A percentile compares a stretch with the other conserved stretches of the same genome.
These are phyloP conservation scores for Penicillium freii DNA, from an alignment of 2,329 filamentous ascomycete species.

Conservation along the genomic window DNA sequence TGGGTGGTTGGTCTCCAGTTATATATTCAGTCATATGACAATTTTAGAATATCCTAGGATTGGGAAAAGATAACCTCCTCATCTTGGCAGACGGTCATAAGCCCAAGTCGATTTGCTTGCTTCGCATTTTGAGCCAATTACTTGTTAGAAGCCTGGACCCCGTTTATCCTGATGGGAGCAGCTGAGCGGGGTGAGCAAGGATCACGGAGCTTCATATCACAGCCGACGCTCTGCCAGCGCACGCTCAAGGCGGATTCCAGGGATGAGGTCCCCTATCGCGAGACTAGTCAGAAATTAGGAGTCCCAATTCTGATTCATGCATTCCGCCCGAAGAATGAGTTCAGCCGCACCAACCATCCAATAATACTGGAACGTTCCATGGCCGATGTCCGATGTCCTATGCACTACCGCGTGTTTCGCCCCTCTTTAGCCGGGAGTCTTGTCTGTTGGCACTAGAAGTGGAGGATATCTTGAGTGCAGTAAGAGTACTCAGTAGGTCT, in stretches of 20 bases:
- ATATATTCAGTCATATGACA: not conserved
- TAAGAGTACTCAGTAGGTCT: not conserved
- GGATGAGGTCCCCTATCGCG: not conserved
- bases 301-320: not conserved
- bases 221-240: not conserved
- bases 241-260: not conserved
- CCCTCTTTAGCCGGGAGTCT: too few relatives aligned
- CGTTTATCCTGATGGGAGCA: not conserved
- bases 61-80: not conserved
- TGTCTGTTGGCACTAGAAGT: not conserved
- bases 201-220: not conserved
- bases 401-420: not conserved
- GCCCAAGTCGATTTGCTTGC: not conserved
- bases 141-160: not conserved
- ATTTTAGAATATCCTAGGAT: not conserved
- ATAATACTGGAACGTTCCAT: not conserved
- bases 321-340: not conserved
- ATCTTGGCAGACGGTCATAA: not conserved
- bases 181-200: not conserved
- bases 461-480: not conserved
- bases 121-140: not conserved
- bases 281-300: not conserved
- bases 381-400: not conserved
- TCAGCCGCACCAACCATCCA: not conserved
- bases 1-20: not conserved